Conservation (phyloP, 2,329 filamentous ascomycete genomes). For the Alternaria sp. region DNA sequence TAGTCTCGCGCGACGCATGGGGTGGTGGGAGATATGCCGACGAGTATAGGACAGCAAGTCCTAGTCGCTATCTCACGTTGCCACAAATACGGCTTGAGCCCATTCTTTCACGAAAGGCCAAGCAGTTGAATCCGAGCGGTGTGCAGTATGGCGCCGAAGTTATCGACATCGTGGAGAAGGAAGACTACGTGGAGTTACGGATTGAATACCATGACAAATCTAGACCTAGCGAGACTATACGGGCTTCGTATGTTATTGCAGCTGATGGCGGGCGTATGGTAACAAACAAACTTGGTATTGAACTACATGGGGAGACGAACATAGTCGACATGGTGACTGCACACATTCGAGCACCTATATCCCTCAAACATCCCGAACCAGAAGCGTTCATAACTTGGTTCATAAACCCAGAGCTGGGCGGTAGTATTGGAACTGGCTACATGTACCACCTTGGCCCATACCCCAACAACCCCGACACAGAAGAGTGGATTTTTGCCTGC, state of each 20-base stretch:
- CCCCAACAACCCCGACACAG: not conserved
- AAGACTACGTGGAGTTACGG: not conserved
- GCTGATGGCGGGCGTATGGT: not conserved
- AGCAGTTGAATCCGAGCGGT: not conserved
- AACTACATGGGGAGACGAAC: not conserved
- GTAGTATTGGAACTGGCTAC: not conserved
- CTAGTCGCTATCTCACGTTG: not conserved
- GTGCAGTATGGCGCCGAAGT: not conserved
- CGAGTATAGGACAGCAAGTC: not conserved
- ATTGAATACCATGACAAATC: not conserved
- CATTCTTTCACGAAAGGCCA: not conserved
- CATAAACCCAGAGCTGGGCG: not conserved
- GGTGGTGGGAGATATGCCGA: not conserved
- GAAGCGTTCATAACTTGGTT: not conserved
- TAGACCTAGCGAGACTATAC: not conserved
- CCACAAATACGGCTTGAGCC: not conserved
- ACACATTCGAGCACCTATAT: not conserved
- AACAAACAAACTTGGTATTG: not conserved
- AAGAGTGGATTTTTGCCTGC: not conserved
- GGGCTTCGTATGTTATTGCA: not conserved
- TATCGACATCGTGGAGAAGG: not conserved
- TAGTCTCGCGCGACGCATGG: not conserved
- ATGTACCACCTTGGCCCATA: not conserved
- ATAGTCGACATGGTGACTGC: not conserved
- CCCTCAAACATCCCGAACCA: not conserved